Conservation (phyloP, 2,329 filamentous ascomycete genomes). For the Pochonia chlamydosporia region DNA sequence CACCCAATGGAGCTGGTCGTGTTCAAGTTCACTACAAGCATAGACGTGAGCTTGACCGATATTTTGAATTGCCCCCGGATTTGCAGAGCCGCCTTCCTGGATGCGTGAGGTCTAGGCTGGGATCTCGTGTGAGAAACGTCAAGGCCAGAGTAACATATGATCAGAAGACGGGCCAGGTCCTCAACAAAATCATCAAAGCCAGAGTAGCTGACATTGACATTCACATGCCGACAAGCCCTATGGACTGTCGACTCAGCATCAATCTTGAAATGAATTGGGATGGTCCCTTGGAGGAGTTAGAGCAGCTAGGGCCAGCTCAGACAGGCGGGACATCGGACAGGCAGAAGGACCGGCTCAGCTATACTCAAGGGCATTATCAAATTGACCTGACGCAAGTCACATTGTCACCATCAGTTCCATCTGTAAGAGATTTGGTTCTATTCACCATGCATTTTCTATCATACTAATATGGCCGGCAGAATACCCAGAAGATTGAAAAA, state of each 20-base stretch:
- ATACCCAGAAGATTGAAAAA: conserved; percentile 43
- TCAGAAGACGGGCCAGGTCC: conserved; percentile 60
- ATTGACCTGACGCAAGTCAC: conserved; percentile 91
- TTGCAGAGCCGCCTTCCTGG: conserved; percentile 57
- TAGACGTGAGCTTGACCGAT: conserved; percentile 74
- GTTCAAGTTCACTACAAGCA: conserved; percentile 75
- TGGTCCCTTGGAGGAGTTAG: conserved; percentile 56
- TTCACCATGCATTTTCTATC: background rate
- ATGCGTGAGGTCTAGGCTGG: conserved; percentile 54
- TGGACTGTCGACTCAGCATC: conserved; percentile 91
- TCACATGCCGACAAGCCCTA: conserved; percentile 66
- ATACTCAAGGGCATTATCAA: conserved; percentile 81
- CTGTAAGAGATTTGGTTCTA: conserved; percentile 23
- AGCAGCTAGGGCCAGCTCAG: conserved; percentile 29
- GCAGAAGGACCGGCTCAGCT: conserved; percentile 86
- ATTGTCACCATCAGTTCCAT: conserved; percentile 30
- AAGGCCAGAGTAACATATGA: conserved; percentile 65
- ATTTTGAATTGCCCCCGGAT: conserved; percentile 65
- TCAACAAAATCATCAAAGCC: conserved; percentile 86
- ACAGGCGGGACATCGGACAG: conserved; percentile 51
- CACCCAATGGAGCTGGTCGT: conserved; percentile 40
- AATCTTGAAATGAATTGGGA: conserved; percentile 90
- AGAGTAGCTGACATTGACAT: conserved; percentile 86
- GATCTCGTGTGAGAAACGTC: conserved; percentile 37
- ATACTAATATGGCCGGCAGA: conserved; percentile 20